Percentiles rank a stretch among this genome's conserved stretches.
Conservation (phyloP, 1,284 basidiomycete genomes). For the Fomitopsis betulina region DNA sequence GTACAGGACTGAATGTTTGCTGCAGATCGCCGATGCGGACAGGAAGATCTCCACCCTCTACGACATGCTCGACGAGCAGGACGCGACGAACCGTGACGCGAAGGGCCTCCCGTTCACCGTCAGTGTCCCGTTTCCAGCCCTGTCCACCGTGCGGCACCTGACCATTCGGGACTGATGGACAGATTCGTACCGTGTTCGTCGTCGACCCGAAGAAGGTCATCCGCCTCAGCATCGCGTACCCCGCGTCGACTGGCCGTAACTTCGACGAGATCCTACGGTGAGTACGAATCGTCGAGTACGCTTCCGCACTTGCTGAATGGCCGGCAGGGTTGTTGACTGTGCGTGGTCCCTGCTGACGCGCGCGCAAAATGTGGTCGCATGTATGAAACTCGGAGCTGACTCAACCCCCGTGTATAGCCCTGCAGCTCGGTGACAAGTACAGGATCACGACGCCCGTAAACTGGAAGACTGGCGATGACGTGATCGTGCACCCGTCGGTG, state of each 20-base stretch:
- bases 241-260: constrained; percentile 81
- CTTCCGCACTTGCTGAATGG: constrained; percentile 7
- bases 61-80: constrained; percentile 96
- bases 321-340: constrained; percentile 61
- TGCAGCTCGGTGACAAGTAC: constrained; percentile 94
- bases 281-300: constrained; percentile 12
- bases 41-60: constrained; percentile 83
- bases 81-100: constrained; percentile 90
- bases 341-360: constrained; percentile 15
- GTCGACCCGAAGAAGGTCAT: constrained; percentile 92
- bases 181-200: constrained; percentile 95
- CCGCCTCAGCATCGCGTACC: constrained; percentile 88
- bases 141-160: not conserved
- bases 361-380: not conserved
- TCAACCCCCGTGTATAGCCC: constrained; percentile 37
- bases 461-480: constrained; percentile 92
- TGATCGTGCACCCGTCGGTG: constrained; percentile 93
- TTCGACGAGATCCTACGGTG: constrained; percentile 87
- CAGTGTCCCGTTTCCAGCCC: constrained; percentile 11
- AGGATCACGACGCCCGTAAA: constrained; percentile 85
- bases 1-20: not conserved
- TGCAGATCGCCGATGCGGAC: constrained; percentile 86
- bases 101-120: constrained; percentile 88
- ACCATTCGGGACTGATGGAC: constrained; percentile 1
- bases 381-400: not conserved